These are phyloP conservation scores for Auricularia auricula-judae DNA, from an alignment of 768 basidiomycete genomes.

Conservation along the genomic window DNA sequence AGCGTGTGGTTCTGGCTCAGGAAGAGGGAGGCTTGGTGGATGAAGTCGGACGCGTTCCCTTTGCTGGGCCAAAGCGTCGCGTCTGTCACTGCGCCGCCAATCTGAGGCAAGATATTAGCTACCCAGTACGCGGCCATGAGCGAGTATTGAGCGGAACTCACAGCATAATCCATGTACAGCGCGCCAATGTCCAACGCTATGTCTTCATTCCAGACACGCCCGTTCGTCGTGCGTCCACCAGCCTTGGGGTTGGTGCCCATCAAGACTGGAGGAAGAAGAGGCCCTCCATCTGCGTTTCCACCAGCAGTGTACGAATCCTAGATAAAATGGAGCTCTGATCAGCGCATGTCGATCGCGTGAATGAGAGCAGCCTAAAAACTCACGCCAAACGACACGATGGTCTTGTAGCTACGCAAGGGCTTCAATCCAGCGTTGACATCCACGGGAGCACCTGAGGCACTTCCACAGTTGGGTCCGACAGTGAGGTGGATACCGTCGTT, in stretches of 20 bases:
- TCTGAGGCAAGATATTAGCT: neutral
- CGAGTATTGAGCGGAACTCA: conserved; percentile 14
- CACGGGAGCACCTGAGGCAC: conserved; percentile 23
- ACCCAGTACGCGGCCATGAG: neutral
- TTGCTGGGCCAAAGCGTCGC: conserved; percentile 41
- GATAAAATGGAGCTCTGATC: neutral
- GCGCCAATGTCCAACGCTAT: conserved; percentile 30
- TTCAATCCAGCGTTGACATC: conserved; percentile 40
- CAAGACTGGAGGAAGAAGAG: conserved; percentile 30
- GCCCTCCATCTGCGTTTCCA: conserved; percentile 34
- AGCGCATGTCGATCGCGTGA: conserved; percentile 21
- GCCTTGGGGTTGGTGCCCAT: conserved; percentile 33
- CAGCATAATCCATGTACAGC: conserved; percentile 39
- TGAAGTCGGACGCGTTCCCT: conserved; percentile 34
- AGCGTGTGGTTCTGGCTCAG: conserved; percentile 32
- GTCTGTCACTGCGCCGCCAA: conserved; percentile 35
- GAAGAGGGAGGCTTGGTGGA: conserved; percentile 35
- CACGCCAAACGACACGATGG: conserved; percentile 44
- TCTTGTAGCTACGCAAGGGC: conserved; percentile 24
- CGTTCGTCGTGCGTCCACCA: conserved; percentile 41
- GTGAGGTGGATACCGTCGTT: conserved; percentile 25
- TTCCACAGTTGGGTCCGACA: conserved; percentile 33
- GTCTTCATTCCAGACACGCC: conserved; percentile 38
- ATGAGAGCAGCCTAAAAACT: conserved; percentile 12
- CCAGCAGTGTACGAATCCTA: conserved; percentile 33